Conservation (phyloP, 208 protist genomes). For the Vickermania ingenoplastis region DNA sequence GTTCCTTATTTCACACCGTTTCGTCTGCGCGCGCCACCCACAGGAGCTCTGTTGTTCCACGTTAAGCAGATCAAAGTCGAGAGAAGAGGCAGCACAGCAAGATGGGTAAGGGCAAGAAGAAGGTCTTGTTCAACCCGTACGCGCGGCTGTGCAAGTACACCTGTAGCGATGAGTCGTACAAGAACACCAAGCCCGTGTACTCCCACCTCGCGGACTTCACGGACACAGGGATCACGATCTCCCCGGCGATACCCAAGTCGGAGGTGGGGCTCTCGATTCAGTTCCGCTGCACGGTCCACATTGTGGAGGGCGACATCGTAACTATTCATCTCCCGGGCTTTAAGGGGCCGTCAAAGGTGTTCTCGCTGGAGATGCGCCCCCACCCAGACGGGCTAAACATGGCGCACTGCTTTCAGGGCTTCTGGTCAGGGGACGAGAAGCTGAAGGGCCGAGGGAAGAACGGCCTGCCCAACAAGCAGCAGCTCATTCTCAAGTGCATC, state of each 20-base stretch:
- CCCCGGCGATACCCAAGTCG: conserved; percentile 41
- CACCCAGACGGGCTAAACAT: conserved; percentile 26
- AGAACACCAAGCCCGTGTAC: conserved; percentile 3
- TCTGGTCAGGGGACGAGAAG: conserved; percentile 59
- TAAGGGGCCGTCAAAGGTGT: conserved; percentile 29
- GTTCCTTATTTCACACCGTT: background rate
- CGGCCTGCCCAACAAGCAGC: conserved; percentile 53
- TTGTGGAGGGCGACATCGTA: conserved; percentile 50
- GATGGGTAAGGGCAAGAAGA: conserved; percentile 11
- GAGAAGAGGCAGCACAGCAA: too few species aligned
- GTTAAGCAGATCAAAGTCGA: too few species aligned
- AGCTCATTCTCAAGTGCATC: conserved; percentile 52
- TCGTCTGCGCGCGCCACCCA: background rate
- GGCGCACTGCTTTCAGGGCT: conserved; percentile 43
- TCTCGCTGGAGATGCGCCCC: conserved; percentile 30
- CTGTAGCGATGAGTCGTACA: background rate
- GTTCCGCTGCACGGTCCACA: conserved; percentile 51
- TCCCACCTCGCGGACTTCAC: conserved; percentile 36
- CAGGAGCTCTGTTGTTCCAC: background rate
- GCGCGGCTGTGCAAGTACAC: conserved; percentile 21
- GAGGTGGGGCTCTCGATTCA: conserved; percentile 48
- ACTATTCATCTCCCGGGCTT: conserved; percentile 60
- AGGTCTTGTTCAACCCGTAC: conserved; percentile 38
- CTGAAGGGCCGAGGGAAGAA: conserved; percentile 35
- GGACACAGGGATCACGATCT: conserved; percentile 37